Conservation (phyloP, 176 grass and related monocot species). For the Tillandsia leiboldiana region DNA sequence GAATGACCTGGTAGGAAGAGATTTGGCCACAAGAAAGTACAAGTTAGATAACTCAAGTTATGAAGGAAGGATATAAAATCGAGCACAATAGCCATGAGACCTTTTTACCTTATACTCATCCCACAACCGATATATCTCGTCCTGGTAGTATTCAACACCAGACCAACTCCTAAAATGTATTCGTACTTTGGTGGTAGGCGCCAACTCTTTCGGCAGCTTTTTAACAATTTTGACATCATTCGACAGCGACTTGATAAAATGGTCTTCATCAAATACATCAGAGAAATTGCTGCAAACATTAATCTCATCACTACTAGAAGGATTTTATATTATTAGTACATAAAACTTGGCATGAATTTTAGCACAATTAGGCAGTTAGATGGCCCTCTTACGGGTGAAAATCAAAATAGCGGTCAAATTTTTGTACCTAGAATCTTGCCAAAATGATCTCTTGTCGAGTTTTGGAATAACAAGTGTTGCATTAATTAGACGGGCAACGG, state of each 20-base stretch:
- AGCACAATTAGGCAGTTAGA: background rate
- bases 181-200: conserved; percentile 54
- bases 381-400: background rate
- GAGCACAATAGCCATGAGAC: background rate
- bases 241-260: conserved; percentile 59
- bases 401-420: background rate
- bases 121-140: conserved; percentile 72
- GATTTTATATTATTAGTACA: background rate
- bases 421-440: conserved; percentile 72
- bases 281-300: conserved; percentile 64
- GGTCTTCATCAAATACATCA: conserved; percentile 83
- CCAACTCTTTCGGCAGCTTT: conserved; percentile 59
- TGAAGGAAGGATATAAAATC: background rate
- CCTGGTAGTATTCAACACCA: conserved; percentile 64
- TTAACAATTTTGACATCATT: conserved; percentile 78
- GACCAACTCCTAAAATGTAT: conserved; percentile 93
- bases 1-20: conserved; percentile 54
- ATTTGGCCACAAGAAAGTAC: background rate
- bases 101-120: conserved; percentile 52
- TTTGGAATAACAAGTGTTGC: conserved; percentile 88
- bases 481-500: conserved; percentile 65
- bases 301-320: conserved; percentile 12
- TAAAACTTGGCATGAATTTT: background rate
- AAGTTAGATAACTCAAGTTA: background rate
- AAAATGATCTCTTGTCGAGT: conserved; percentile 98